These are phyloP conservation scores for Nymphaea thermarum DNA, from an alignment of 164 flowering plant genomes.

Conservation along the genomic window DNA sequence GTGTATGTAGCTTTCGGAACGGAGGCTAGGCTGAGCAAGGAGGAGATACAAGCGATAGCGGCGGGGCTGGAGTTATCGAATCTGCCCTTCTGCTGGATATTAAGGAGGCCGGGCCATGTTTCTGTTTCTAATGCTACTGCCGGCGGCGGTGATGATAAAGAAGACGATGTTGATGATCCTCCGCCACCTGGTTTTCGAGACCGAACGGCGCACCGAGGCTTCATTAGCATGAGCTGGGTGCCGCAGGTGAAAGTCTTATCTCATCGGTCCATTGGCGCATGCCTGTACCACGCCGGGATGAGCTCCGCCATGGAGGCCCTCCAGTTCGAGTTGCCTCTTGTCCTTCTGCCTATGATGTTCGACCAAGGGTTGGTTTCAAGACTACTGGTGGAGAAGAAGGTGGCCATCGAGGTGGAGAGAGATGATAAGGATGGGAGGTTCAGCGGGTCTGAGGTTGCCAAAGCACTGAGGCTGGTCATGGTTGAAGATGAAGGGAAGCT, in stretches of 20 bases:
- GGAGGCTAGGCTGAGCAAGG: neutral
- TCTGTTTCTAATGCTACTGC: no score
- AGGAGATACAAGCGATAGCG: neutral
- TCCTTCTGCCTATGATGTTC: slow-evolving; percentile 15
- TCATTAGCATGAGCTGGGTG: slow-evolving; percentile 6
- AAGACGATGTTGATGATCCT: neutral
- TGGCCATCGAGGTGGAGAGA: slow-evolving; percentile 27
- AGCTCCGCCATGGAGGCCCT: slow-evolving; percentile 23
- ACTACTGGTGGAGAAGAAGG: slow-evolving; percentile 24
- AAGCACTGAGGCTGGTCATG: slow-evolving; percentile 24
- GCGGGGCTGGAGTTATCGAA: neutral
- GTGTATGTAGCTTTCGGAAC: neutral
- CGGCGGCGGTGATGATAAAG: slow-evolving; percentile 3
- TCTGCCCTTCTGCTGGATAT: neutral
- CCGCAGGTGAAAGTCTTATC: slow-evolving; percentile 14
- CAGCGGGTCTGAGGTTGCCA: slow-evolving; percentile 15
- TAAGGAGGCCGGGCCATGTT: neutral
- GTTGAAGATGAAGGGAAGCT: slow-evolving; percentile 18
- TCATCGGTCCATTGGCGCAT: slow-evolving; percentile 31
- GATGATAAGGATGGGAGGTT: slow-evolving; percentile 26
- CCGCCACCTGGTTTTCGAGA: neutral
- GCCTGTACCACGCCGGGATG: slow-evolving; percentile 23
- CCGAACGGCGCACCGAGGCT: neutral
- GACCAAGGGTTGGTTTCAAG: slow-evolving; percentile 21
- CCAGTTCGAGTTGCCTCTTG: slow-evolving; percentile 17